These are phyloP conservation scores for Saccharomycopsis microspora DNA, from an alignment of 805 yeast species.

Conservation along the genomic window DNA sequence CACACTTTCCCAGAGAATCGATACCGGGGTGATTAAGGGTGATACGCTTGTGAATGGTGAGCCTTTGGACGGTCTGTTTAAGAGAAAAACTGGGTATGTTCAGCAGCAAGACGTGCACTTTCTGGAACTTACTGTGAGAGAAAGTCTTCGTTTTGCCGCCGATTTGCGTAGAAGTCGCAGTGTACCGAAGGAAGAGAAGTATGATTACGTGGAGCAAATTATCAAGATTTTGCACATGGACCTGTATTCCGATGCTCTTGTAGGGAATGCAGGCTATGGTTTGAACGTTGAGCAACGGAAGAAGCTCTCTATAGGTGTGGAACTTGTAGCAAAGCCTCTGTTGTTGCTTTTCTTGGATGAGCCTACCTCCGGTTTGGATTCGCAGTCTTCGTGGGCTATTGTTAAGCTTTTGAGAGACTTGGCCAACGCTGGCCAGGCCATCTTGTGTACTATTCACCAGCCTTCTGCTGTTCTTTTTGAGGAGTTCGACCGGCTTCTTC, in stretches of 20 bases:
- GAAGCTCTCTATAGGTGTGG: conserved; percentile 43
- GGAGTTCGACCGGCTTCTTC: conserved; percentile 34
- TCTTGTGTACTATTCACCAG: conserved; percentile 46
- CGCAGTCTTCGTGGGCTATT: conserved; percentile 46
- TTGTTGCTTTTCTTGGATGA: conserved; percentile 45
- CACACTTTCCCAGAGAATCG: conserved; percentile 40
- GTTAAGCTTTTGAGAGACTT: conserved; percentile 32
- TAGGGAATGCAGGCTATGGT: conserved; percentile 35
- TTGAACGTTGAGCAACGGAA: conserved; percentile 45
- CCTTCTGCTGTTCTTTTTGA: conserved; percentile 40
- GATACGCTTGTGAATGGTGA: conserved; percentile 46
- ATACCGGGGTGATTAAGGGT: conserved; percentile 47
- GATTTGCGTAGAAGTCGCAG: conserved; percentile 32
- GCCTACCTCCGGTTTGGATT: conserved; percentile 50
- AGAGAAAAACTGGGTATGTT: conserved; percentile 46
- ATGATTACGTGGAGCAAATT: conserved; percentile 40
- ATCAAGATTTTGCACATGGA: conserved; percentile 40
- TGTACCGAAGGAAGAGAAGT: conserved; percentile 32
- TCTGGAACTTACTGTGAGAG: conserved; percentile 39
- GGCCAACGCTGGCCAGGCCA: conserved; percentile 38
- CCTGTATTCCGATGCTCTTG: conserved; percentile 41
- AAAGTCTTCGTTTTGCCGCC: conserved; percentile 42
- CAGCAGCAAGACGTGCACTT: conserved; percentile 51
- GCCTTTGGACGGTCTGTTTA: conserved; percentile 36
- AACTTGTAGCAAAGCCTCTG: conserved; percentile 43